Evolutionary conservation across 805 yeast genomes (phyloP).

Genomic region (Candida saitoana): DNA sequence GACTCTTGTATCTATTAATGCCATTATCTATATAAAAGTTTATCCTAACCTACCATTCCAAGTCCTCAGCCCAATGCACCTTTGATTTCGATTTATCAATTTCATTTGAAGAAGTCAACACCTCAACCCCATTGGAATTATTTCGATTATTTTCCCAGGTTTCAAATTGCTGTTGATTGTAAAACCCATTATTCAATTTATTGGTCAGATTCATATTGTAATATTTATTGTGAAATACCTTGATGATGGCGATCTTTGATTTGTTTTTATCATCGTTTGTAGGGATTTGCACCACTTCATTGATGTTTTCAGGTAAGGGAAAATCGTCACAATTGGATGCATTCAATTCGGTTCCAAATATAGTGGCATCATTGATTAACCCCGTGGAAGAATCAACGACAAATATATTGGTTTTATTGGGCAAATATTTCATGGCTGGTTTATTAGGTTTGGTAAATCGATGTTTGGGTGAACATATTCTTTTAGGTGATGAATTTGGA

Average conservation of each 20-base stretch:
- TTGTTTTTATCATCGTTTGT: conserved; percentile 29
- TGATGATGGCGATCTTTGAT: conserved; percentile 39
- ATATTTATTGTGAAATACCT: conserved; percentile 23
- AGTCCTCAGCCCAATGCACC: conserved; percentile 31
- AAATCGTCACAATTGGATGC: conserved; percentile 59
- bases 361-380: conserved; percentile 57
- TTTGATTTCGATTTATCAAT: conserved; percentile 7
- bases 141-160: conserved; percentile 10
- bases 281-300: conserved; percentile 61
- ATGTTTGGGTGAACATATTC: conserved; percentile 43
- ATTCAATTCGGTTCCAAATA: conserved; percentile 65
- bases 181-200: conserved; percentile 21
- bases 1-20: neutral
- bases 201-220: neutral
- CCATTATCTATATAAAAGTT: neutral
- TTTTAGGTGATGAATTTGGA: conserved; percentile 29
- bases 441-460: conserved; percentile 19
- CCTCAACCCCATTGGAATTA: conserved; percentile 19
- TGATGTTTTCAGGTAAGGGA: conserved; percentile 53
- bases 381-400: conserved; percentile 64
- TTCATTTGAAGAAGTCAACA: conserved; percentile 10
- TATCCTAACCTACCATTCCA: conserved; percentile 37
- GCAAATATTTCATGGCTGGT: conserved; percentile 27
- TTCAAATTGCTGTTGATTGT: conserved; percentile 25
- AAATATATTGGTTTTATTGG: conserved; percentile 31